These are phyloP conservation scores for Nicotiana knightiana DNA, from an alignment of 257 asterid genomes.

Conservation along the genomic window DNA sequence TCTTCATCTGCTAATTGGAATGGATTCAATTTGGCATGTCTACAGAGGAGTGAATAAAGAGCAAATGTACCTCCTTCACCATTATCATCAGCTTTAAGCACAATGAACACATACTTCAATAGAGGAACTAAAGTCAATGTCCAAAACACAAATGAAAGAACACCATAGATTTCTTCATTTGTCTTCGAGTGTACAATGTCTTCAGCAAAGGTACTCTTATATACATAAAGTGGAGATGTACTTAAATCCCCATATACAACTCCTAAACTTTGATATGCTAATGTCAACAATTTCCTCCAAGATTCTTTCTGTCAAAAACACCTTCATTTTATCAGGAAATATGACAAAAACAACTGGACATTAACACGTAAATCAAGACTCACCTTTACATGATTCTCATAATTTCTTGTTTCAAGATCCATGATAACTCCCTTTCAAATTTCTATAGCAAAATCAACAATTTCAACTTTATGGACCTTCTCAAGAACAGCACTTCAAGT, in stretches of 20 bases:
- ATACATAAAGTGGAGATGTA: constrained; percentile 77
- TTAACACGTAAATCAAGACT: not conserved
- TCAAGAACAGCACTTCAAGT: constrained; percentile 22
- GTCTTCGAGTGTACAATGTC: constrained; percentile 64
- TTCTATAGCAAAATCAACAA: constrained; percentile 25
- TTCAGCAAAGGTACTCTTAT: constrained; percentile 74
- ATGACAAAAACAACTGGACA: not conserved
- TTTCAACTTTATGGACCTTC: constrained; percentile 13
- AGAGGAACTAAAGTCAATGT: constrained; percentile 74
- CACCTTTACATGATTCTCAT: constrained; percentile 57
- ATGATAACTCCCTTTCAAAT: constrained; percentile 32
- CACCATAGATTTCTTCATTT: constrained; percentile 80
- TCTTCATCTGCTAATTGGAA: constrained; percentile 71
- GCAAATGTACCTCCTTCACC: constrained; percentile 97
- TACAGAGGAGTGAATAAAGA: constrained; percentile 61
- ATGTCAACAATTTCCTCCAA: constrained; percentile 65
- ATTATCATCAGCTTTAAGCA: constrained; percentile 82
- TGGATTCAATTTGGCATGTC: constrained; percentile 68
- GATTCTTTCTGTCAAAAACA: constrained; percentile 46
- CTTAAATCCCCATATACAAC: constrained; percentile 92
- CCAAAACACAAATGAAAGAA: constrained; percentile 72
- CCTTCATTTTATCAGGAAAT: not conserved
- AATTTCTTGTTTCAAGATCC: constrained; percentile 63
- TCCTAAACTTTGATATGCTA: constrained; percentile 85
- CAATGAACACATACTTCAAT: constrained; percentile 73